Evolutionary conservation across 1,284 basidiomycete species (phyloP), one percentile per base, ranked within the genome.

Genomic region (Vanrija sp.): DNA sequence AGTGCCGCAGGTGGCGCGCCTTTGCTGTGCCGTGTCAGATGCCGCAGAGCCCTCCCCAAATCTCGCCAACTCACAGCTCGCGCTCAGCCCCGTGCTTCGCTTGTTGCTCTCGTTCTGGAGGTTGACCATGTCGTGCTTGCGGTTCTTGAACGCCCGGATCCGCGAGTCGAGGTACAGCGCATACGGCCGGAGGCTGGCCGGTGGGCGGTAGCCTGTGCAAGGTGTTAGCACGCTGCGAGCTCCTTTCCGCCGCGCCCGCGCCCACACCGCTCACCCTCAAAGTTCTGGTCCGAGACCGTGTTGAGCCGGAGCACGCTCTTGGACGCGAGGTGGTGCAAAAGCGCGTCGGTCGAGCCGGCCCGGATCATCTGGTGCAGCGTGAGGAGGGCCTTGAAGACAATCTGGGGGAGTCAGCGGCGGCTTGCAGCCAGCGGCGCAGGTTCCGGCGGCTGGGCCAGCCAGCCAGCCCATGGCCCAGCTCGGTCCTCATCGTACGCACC

Each of bases 381-480:
- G 67, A 98, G 86, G 65, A 98, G 81, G 0, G 93, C 90, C 71
- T 98, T 98, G 85, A 98, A 96, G 16, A 92, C 93, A 64, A 96
- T 83, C 91, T 94, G 65, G 14, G 10, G 25, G 28, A 9, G 52
- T 51, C 18, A 54, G 46, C 21, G 42, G 6, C 18, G 38, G 26
- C 3, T 3, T 6, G 34, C 6, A 5, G 34, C 9, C 34, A 14
- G 12, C 34, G 34, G 10, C 9, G 34, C 9, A 12, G 9, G 34
- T 15, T 34, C 34, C 34, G 9, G 34, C 28, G 28, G 28, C 28
- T 7, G 6, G 7, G 34, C 1, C 34, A 3, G 29, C 6, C 6
- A 6, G 12, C 29, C 12, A 23, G 5, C 2, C 21, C 21, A 23
- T 23, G 3, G 21, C 21, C 21, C 21, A 23, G 21, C 21, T 23